phyloP scores from a whole-genome alignment of 345 rosid species.

The Aquilaria sinensis region DNA sequence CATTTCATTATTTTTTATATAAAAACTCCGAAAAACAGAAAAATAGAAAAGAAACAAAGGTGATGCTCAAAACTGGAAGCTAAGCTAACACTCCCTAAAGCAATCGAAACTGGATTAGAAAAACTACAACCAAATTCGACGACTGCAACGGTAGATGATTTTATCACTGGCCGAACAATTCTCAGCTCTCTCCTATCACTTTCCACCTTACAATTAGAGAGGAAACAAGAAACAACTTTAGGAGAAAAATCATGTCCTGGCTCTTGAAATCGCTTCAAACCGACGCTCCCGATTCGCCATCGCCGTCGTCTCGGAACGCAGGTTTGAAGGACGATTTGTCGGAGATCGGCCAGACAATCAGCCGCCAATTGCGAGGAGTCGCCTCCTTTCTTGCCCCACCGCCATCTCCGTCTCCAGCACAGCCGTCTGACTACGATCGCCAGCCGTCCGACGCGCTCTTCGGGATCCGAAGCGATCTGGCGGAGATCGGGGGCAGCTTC shows the following conservation, averaged over 20 bases:
- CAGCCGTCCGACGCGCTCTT: conserved; percentile 25
- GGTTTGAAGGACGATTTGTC: conserved; percentile 38
- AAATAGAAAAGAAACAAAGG: too few species aligned
- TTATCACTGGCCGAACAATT: too few species aligned
- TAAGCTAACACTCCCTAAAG: too few species aligned
- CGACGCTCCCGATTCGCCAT: conserved; percentile 22
- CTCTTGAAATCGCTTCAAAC: conserved; percentile 42
- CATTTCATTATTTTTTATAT: too few species aligned
- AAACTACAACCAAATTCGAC: too few species aligned
- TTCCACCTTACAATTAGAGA: not conserved
- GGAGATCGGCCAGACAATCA: conserved; percentile 35
- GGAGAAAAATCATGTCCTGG: conserved; percentile 43
- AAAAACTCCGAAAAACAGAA: too few species aligned
- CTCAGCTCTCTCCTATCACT: not conserved
- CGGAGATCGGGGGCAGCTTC: conserved; percentile 64
- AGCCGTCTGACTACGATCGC: not conserved
- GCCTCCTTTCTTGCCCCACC: conserved; percentile 66
- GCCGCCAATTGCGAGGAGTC: conserved; percentile 57
- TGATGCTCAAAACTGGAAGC: too few species aligned
- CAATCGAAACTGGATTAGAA: too few species aligned
- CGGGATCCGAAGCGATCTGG: conserved; percentile 68
- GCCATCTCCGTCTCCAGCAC: conserved; percentile 18
- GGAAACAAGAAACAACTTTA: not conserved
- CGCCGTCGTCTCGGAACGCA: conserved; percentile 7
- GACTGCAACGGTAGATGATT: too few species aligned